These are phyloP conservation scores for Knoxdaviesia capensis DNA, from an alignment of 2,329 filamentous ascomycete genomes.

Conservation along the genomic window DNA sequence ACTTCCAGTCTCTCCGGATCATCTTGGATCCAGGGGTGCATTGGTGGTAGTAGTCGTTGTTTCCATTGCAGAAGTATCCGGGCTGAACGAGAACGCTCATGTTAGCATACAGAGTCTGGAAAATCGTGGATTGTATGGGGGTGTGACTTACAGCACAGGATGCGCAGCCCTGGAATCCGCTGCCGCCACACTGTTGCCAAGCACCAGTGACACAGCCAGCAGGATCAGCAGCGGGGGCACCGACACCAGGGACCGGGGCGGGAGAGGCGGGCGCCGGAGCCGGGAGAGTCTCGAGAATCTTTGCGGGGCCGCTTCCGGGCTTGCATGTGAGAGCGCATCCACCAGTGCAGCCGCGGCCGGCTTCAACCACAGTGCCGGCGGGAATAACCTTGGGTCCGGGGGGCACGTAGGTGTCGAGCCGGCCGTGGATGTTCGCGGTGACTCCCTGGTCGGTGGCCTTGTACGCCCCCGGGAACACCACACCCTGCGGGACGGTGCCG, in stretches of 20 bases:
- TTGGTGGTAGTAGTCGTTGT: constrained; percentile 3
- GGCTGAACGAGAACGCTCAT: background rate
- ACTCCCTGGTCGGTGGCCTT: constrained; percentile 22
- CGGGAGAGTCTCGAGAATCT: background rate
- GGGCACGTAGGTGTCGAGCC: constrained; percentile 17
- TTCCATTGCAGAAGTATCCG: constrained; percentile 1
- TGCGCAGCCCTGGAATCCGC: constrained; percentile 20
- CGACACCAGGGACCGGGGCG: constrained; percentile 4
- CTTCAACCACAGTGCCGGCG: constrained; percentile 16
- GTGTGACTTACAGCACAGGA: constrained; percentile 14
- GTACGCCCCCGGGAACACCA: constrained; percentile 23
- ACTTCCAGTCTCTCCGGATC: too few species aligned
- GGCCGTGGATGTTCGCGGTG: constrained; percentile 24
- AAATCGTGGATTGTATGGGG: background rate
- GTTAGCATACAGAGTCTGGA: background rate
- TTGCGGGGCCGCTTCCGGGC: constrained; percentile 11
- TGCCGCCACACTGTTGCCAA: constrained; percentile 19
- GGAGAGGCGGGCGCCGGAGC: constrained; percentile 1
- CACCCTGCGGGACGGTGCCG: constrained; percentile 11
- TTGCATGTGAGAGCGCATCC: constrained; percentile 19
- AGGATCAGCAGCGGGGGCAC: constrained; percentile 4
- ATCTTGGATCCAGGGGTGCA: background rate
- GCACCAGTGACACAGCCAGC: constrained; percentile 13
- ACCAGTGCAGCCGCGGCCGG: constrained; percentile 16
- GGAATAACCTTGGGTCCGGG: constrained; percentile 21